Base-by-base conservation (phyloP, 2,329 filamentous ascomycete genomes). In the Penicillium sp. region DNA sequence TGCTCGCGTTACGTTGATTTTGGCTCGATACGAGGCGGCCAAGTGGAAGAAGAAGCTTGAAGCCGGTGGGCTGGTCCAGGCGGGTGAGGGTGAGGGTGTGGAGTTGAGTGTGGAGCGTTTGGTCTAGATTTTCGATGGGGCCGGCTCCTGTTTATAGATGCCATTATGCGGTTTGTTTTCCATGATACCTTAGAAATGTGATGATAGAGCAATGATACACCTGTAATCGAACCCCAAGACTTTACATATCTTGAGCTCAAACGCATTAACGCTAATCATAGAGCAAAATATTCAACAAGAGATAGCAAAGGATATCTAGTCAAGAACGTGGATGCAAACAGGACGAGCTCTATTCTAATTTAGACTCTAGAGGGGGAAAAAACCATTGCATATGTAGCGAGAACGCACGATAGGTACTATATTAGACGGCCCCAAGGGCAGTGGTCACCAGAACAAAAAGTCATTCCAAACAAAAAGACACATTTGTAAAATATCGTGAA, bases 41-140 rank as follows among this genome's bases (percentile, higher is more conserved):
- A 79, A 79, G 62, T 80, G 78, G 78, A 78, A 74, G 63, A 77
- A 76, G 67, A 77, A 74, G 62, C 63, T 80, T 37, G 72, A 79
- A 56, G 65, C 64, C 1, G 75, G 73, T 4, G 68, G 67, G 3
- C 60, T 77, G 45, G 61, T 79, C 3, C 68, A 71, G 41, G 59
- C 60, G 18, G 54, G 25, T 5, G 66, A 60, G 15, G 46, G 46
- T 7, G 57, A 57, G 6, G 58, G 55, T 34, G 60, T 57, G 6
- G 63, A 71, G 31, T 59, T 74, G 59, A 63, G 59, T 31, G 71
- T 75, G 44, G 69, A 75, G 53, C 65, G 69, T 44, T 55, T 75
- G 58, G 60, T 71, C 50, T 74, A 65, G 54, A 58, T 16, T 7
- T 10, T 3, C 5, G 13, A 21, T 32, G 40, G 42, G 32, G 21